Percentiles rank a stretch among this genome's conserved stretches.
Conservation (phyloP, 225 moss, liverwort and hornwort species). For the Asterella californica region DNA sequence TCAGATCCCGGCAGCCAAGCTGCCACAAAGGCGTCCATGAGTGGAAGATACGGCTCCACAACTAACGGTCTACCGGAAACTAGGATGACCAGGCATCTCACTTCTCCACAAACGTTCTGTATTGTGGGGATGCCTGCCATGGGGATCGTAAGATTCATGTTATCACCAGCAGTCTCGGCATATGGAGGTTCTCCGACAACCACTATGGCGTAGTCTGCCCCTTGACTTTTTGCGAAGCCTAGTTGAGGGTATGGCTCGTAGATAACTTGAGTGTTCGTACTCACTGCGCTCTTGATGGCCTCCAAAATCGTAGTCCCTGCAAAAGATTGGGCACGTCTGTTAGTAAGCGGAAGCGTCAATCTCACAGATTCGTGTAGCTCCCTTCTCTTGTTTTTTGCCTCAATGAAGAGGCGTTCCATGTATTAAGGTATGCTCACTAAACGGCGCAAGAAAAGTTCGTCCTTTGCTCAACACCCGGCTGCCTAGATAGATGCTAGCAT, state of each 20-base stretch:
- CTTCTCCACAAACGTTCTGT: conserved; percentile 47
- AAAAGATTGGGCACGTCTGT: neutral
- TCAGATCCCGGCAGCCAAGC: conserved; percentile 76
- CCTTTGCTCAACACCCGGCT: no score
- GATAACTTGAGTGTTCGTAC: conserved; percentile 40
- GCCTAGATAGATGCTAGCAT: no score
- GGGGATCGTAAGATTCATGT: conserved; percentile 57
- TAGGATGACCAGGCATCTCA: conserved; percentile 59
- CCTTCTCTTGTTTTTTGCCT: no score
- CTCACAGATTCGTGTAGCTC: no score
- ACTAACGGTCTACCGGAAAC: conserved; percentile 64
- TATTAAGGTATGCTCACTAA: no score
- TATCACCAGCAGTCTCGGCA: conserved; percentile 36
- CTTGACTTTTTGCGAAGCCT: conserved; percentile 44
- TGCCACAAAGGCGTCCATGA: conserved; percentile 63
- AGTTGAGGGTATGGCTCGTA: conserved; percentile 38
- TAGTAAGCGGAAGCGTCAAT: no score
- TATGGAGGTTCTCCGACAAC: conserved; percentile 65
- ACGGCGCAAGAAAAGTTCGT: no score
- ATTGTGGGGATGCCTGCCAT: conserved; percentile 49
- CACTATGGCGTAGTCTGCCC: conserved; percentile 56
- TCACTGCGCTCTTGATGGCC: conserved; percentile 49
- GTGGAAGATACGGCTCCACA: conserved; percentile 47
- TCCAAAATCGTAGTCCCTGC: conserved; percentile 60
- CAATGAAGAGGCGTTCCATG: no score